These are phyloP conservation scores for Pestalotiopsis sp. DNA, from an alignment of 2,329 filamentous ascomycete genomes.

Conservation along the genomic window DNA sequence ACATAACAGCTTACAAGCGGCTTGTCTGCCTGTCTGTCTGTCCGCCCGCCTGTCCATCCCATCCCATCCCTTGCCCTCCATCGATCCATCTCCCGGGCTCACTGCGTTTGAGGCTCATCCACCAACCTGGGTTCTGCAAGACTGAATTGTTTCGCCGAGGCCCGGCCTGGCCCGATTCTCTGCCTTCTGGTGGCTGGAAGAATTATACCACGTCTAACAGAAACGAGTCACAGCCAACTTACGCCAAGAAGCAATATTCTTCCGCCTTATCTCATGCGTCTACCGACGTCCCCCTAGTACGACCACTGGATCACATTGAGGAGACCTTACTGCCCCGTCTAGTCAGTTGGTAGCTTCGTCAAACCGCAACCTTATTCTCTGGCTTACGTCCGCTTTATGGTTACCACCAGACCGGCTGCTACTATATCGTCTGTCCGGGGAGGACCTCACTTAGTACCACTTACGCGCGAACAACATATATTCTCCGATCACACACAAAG, in stretches of 20 bases:
- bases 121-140: slow-evolving; percentile 1
- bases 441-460: neutral
- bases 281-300: neutral
- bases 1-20: slow-evolving; percentile 1
- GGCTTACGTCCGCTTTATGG: neutral
- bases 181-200: slow-evolving; percentile 32
- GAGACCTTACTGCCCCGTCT: neutral
- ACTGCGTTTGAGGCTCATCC: slow-evolving; percentile 14
- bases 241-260: slow-evolving; percentile 18
- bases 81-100: neutral
- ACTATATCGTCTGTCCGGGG: neutral
- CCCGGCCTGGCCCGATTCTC: slow-evolving; percentile 22
- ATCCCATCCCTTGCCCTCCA: neutral
- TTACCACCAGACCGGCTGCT: neutral
- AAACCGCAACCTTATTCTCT: slow-evolving; percentile 9
- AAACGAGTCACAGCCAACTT: slow-evolving; percentile 19
- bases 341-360: slow-evolving; percentile 1
- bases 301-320: neutral
- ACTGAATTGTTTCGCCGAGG: slow-evolving; percentile 19
- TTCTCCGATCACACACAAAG: slow-evolving; percentile 3
- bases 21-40: neutral
- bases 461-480: neutral
- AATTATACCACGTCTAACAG: slow-evolving; percentile 27
- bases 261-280: slow-evolving; percentile 14
- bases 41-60: too few species aligned